phyloP scores from a whole-genome alignment of 1,284 basidiomycete genomes.

The Tilletia walkeri region DNA sequence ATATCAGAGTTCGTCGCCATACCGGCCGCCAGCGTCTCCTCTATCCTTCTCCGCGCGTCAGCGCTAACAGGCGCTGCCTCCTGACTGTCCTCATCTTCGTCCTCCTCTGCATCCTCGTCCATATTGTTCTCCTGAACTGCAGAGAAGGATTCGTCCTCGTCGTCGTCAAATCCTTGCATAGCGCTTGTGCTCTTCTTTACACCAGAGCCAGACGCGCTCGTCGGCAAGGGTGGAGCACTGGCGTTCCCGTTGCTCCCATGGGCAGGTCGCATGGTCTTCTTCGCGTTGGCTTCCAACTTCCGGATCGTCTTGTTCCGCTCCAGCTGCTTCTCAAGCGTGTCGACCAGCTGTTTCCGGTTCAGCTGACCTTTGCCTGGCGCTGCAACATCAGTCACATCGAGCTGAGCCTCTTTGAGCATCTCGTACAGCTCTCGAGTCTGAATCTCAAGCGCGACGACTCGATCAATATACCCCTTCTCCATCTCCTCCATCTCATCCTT shows the following conservation, averaged over 20 bases:
- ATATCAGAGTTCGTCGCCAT: conserved; percentile 52
- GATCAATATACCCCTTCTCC: conserved; percentile 78
- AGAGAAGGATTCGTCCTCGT: neutral
- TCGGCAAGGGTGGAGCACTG: too few relatives aligned
- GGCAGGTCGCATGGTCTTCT: conserved; percentile 26
- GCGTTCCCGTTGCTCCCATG: neutral
- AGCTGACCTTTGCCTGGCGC: conserved; percentile 41
- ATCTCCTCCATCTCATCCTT: conserved; percentile 71
- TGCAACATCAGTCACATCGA: conserved; percentile 61
- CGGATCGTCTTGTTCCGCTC: conserved; percentile 54
- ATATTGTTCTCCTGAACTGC: conserved; percentile 11
- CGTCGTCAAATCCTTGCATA: neutral
- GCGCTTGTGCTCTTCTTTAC: neutral
- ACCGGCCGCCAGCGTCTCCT: conserved; percentile 48
- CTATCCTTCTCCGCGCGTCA: conserved; percentile 50
- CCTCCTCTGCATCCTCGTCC: conserved; percentile 18
- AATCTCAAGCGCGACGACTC: conserved; percentile 80
- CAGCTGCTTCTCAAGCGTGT: conserved; percentile 55
- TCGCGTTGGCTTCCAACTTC: conserved; percentile 54
- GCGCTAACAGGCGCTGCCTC: conserved; percentile 31
- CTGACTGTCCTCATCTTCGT: conserved; percentile 17
- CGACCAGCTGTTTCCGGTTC: conserved; percentile 63
- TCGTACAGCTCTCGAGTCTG: conserved; percentile 92
- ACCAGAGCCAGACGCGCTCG: too few relatives aligned
- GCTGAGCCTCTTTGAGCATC: conserved; percentile 74